Conservation (phyloP, 371 early-diverging fungal genomes). For the Mucor lusitanicus region DNA sequence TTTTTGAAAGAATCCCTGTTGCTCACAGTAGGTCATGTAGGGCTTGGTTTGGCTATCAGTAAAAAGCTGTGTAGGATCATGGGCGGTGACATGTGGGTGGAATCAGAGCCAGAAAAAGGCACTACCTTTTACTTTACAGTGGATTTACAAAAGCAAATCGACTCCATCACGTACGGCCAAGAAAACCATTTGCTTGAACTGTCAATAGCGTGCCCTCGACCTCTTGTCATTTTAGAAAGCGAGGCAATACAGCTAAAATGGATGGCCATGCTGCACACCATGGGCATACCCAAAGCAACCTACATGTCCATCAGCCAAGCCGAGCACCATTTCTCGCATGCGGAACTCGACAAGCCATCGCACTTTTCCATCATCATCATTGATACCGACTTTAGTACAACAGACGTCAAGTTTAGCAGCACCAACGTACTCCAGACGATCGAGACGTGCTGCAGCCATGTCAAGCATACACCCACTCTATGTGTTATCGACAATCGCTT, state of each 20-base stretch:
- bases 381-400: constrained; percentile 5
- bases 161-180: constrained; percentile 22
- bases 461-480: constrained; percentile 3
- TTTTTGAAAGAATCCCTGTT: too few relatives aligned
- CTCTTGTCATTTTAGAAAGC: constrained; percentile 20
- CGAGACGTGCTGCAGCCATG: neutral
- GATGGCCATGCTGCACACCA: neutral
- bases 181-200: constrained; percentile 17
- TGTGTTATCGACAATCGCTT: constrained; percentile 13
- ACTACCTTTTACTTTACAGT: constrained; percentile 49
- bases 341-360: neutral
- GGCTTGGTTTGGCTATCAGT: constrained; percentile 43
- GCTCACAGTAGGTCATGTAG: too few relatives aligned
- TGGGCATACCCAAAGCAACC: neutral
- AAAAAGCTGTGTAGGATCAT: constrained; percentile 51
- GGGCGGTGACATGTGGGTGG: constrained; percentile 59
- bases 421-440: neutral
- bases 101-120: constrained; percentile 46
- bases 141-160: constrained; percentile 22
- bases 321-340: neutral
- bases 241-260: constrained; percentile 9
- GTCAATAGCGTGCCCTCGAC: neutral
- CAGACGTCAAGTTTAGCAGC: neutral
- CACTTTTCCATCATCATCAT: constrained; percentile 9
- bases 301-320: neutral